Evolutionary conservation across 2,329 filamentous ascomycete genomes (phyloP).

Genomic region (Trichoderma afroharzianum): DNA sequence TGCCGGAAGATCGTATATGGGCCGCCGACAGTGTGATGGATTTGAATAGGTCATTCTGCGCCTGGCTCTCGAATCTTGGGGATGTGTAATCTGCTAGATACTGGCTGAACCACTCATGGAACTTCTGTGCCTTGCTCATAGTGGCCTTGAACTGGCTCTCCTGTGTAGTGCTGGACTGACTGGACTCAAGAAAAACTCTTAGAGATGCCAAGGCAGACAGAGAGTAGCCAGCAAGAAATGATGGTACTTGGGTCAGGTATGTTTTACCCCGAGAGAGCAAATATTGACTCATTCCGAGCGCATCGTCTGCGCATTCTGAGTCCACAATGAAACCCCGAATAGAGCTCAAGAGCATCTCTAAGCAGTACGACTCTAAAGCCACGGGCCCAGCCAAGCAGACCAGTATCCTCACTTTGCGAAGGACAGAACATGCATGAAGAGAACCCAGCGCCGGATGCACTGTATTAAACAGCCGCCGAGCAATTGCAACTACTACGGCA

Average conservation of each 20-base stretch:
- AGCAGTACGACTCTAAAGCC: conserved; percentile 73
- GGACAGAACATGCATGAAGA: conserved; percentile 78
- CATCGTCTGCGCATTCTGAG: conserved; percentile 84
- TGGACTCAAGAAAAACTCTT: conserved; percentile 68
- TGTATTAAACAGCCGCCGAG: conserved; percentile 73
- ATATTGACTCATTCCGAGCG: conserved; percentile 81
- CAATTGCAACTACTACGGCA: conserved; percentile 67
- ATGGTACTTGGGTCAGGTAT: conserved; percentile 63
- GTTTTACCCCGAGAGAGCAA: conserved; percentile 64
- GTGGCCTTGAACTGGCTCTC: conserved; percentile 78
- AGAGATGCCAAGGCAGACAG: conserved; percentile 78
- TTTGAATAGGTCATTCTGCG: conserved; percentile 56
- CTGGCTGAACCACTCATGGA: conserved; percentile 73
- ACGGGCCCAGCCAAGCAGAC: conserved; percentile 71
- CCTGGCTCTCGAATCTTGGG: conserved; percentile 44
- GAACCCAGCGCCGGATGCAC: conserved; percentile 82
- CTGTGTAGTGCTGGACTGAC: conserved; percentile 76
- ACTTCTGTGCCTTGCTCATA: conserved; percentile 68
- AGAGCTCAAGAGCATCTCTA: conserved; percentile 86
- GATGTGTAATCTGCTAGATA: conserved; percentile 64
- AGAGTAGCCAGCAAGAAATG: conserved; percentile 76
- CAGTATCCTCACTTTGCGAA: conserved; percentile 80
- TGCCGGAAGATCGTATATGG: conserved; percentile 63
- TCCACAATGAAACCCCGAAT: conserved; percentile 76
- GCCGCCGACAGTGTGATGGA: conserved; percentile 67